A percentile compares a stretch with the other conserved stretches of the same genome.
Conservation (phyloP, 805 yeast genomes). For the Schwanniomyces pseudopolymorphus region DNA sequence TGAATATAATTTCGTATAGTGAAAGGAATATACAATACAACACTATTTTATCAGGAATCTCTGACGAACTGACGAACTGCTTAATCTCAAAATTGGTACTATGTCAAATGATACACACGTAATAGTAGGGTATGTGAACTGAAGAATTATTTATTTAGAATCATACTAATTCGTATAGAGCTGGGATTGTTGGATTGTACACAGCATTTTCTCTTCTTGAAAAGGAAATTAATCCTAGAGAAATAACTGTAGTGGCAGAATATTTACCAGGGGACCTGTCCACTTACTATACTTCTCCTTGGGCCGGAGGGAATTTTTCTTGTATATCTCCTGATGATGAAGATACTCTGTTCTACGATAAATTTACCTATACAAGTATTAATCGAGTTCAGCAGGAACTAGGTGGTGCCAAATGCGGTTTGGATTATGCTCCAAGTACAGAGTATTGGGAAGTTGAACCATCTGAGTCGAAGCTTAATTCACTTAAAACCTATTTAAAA, state of each 20-base stretch:
- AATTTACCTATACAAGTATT: conserved; percentile 54
- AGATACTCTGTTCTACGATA: conserved; percentile 47
- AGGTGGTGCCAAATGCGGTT: conserved; percentile 55
- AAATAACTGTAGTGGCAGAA: conserved; percentile 61
- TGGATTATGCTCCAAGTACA: conserved; percentile 52
- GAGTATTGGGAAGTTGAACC: conserved; percentile 57
- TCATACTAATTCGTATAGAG: not conserved
- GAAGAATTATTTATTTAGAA: not conserved
- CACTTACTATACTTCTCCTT: conserved; percentile 73
- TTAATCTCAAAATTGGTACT: too few relatives aligned
- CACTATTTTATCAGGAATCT: too few relatives aligned
- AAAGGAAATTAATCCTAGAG: conserved; percentile 6
- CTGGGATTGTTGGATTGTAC: conserved; percentile 6
- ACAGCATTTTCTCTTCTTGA: conserved; percentile 4
- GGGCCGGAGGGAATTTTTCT: conserved; percentile 54
- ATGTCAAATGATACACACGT: not conserved
- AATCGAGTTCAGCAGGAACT: conserved; percentile 40
- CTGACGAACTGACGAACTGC: too few relatives aligned
- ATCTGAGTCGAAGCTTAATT: conserved; percentile 43
- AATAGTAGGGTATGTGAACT: not conserved
- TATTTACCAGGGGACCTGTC: conserved; percentile 79
- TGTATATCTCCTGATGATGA: conserved; percentile 57
- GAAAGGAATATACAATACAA: too few relatives aligned
- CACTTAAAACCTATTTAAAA: conserved; percentile 49
- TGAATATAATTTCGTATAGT: too few relatives aligned